phyloP scores from a whole-genome alignment of 305 asterid genomes.

The Salvia sclarea region DNA sequence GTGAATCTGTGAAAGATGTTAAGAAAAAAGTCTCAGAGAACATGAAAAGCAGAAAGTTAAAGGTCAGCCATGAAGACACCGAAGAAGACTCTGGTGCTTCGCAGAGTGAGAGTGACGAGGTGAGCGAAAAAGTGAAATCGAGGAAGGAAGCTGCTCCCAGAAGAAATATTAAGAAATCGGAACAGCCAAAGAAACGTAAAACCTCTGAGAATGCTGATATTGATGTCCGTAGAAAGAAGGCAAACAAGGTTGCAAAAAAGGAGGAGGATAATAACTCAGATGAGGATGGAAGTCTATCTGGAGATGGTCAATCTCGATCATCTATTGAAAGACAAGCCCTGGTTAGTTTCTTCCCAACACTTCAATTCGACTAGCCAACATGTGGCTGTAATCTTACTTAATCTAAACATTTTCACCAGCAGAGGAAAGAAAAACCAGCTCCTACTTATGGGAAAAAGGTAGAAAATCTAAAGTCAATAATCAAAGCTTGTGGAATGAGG shows the following conservation, averaged over 20 bases:
- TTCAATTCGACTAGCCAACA: not conserved
- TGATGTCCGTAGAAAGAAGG: slow-evolving; percentile 51
- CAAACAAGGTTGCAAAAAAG: slow-evolving; percentile 47
- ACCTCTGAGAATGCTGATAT: slow-evolving; percentile 45
- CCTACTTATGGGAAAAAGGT: slow-evolving; percentile 71
- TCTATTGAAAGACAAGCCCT: slow-evolving; percentile 48
- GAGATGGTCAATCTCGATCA: slow-evolving; percentile 56
- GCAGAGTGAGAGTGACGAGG: slow-evolving; percentile 45
- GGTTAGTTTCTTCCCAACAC: slow-evolving; percentile 43
- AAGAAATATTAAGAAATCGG: slow-evolving; percentile 44
- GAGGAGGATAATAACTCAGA: slow-evolving; percentile 51
- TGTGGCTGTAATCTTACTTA: slow-evolving; percentile 9
- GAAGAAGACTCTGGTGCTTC: slow-evolving; percentile 42
- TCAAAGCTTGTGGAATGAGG: slow-evolving; percentile 98
- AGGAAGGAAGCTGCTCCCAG: slow-evolving; percentile 48
- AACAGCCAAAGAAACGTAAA: slow-evolving; percentile 66
- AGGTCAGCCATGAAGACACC: slow-evolving; percentile 40
- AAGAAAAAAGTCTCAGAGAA: slow-evolving; percentile 48
- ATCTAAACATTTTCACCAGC: slow-evolving; percentile 38
- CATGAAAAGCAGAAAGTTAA: slow-evolving; percentile 38
- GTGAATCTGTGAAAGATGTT: slow-evolving; percentile 41
- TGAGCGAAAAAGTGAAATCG: slow-evolving; percentile 42
- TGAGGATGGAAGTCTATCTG: slow-evolving; percentile 56
- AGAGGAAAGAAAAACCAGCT: slow-evolving; percentile 63
- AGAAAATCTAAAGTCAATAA: slow-evolving; percentile 81